A percentile compares a stretch with the other conserved stretches of the same genome.
Conservation (phyloP, 2,329 filamentous ascomycete species). For the Cladophialophora chaetospira region DNA sequence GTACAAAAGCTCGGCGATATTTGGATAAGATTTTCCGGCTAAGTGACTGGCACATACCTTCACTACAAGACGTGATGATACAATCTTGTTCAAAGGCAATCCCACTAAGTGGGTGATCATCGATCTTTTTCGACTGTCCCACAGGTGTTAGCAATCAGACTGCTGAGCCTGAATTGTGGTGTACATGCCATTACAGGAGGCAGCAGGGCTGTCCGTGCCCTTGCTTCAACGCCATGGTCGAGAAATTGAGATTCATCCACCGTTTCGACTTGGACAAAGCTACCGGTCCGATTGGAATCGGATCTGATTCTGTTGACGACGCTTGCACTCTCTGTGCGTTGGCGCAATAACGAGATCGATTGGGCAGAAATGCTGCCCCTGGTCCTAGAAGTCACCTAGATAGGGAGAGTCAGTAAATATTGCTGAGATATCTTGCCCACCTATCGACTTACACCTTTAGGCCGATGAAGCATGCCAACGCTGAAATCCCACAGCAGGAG, state of each 20-base stretch:
- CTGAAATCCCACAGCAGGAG: slow-evolving; percentile 96
- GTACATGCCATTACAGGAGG: slow-evolving; percentile 81
- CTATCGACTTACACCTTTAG: slow-evolving; percentile 70
- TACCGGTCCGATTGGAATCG: slow-evolving; percentile 61
- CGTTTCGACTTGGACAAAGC: slow-evolving; percentile 36
- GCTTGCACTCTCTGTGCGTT: slow-evolving; percentile 64
- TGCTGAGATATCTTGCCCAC: background rate
- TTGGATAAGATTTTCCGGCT: slow-evolving; percentile 10
- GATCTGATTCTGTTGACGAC: slow-evolving; percentile 64
- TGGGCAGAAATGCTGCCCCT: slow-evolving; percentile 54
- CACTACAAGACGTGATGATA: slow-evolving; percentile 89
- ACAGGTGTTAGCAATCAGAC: slow-evolving; percentile 13
- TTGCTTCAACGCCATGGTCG: slow-evolving; percentile 81
- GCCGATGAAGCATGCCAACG: slow-evolving; percentile 91
- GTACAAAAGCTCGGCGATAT: slow-evolving; percentile 27
- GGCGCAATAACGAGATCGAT: slow-evolving; percentile 51
- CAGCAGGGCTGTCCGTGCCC: slow-evolving; percentile 78
- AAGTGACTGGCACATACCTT: slow-evolving; percentile 62
- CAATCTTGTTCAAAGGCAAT: slow-evolving; percentile 90
- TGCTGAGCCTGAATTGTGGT: background rate
- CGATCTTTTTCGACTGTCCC: slow-evolving; percentile 74
- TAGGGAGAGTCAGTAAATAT: too few relatives aligned
- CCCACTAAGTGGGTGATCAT: slow-evolving; percentile 85
- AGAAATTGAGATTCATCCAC: slow-evolving; percentile 61
- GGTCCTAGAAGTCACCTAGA: slow-evolving; percentile 34